Evolutionary conservation across 2,329 filamentous ascomycete species (phyloP).

Genomic region (Penicillium hordei): DNA sequence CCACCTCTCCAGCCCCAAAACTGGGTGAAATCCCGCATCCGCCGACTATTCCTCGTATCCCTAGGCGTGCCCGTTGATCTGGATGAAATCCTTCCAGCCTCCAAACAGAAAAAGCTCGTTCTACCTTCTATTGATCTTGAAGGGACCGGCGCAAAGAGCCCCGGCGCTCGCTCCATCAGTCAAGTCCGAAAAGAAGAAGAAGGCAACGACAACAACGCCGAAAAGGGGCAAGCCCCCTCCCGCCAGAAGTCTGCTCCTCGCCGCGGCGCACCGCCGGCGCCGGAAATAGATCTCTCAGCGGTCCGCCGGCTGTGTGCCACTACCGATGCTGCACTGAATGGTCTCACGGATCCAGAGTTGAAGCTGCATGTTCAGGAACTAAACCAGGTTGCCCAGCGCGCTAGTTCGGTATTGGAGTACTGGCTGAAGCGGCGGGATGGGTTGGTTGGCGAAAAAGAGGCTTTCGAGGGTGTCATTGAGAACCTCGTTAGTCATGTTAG

Average conservation of each 20-base stretch:
- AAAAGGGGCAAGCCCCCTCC: slow-evolving; percentile 29
- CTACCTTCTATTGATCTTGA: slow-evolving; percentile 72
- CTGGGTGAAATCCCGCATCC: slow-evolving; percentile 94
- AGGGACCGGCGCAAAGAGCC: slow-evolving; percentile 55
- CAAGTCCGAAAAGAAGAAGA: slow-evolving; percentile 36
- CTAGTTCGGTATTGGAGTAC: slow-evolving; percentile 77
- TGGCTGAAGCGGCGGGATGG: slow-evolving; percentile 86
- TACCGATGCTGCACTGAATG: slow-evolving; percentile 77
- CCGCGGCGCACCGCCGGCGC: slow-evolving; percentile 61
- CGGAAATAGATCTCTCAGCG: slow-evolving; percentile 74
- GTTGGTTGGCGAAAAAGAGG: slow-evolving; percentile 84
- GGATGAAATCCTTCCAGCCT: slow-evolving; percentile 94
- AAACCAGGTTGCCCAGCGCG: slow-evolving; percentile 66
- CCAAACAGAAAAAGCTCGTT: slow-evolving; percentile 96
- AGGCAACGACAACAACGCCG: slow-evolving; percentile 23
- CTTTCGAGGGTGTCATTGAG: slow-evolving; percentile 95
- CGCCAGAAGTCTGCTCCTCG: slow-evolving; percentile 33
- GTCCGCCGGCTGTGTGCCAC: slow-evolving; percentile 77
- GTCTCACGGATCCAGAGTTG: slow-evolving; percentile 77
- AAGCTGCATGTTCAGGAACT: slow-evolving; percentile 68
- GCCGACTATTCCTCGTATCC: slow-evolving; percentile 91
- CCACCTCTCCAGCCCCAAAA: slow-evolving; percentile 93
- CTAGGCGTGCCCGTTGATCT: slow-evolving; percentile 94
- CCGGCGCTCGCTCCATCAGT: slow-evolving; percentile 52
- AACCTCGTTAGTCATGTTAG: slow-evolving; percentile 90